A percentile compares a stretch with the other conserved stretches of the same genome.
Evolutionary conservation across 2,329 filamentous ascomycete species (phyloP).

Genomic region (Colletotrichum siamense): DNA sequence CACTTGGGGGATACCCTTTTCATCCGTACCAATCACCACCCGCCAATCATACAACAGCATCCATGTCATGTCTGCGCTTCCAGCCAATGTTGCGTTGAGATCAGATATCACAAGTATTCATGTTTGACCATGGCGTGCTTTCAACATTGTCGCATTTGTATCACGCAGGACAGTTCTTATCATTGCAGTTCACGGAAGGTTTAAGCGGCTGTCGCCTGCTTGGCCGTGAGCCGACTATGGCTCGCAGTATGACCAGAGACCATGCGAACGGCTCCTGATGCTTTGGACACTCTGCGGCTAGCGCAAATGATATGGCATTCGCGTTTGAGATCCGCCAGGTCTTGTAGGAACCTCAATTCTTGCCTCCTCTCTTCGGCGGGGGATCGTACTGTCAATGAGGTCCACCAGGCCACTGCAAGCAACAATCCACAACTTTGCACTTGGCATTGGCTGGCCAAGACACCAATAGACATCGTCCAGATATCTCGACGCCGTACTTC

Average conservation of each 20-base stretch:
- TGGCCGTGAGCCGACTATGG: not conserved
- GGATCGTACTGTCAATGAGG: not conserved
- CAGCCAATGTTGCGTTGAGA: not conserved
- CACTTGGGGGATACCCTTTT: not conserved
- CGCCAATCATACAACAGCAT: not conserved
- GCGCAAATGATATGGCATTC: not conserved
- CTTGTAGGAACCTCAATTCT: not conserved
- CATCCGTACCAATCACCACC: not conserved
- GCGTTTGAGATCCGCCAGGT: not conserved
- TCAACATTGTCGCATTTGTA: not conserved
- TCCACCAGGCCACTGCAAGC: not conserved
- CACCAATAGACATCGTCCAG: not conserved
- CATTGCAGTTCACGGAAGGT: not conserved
- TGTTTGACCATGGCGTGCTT: not conserved
- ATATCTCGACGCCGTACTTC: not conserved
- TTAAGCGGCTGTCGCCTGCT: not conserved
- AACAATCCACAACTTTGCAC: not conserved
- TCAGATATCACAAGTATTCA: not conserved
- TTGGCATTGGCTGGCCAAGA: not conserved
- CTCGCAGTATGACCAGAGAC: not conserved
- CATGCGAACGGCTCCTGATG: not conserved
- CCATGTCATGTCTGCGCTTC: not conserved
- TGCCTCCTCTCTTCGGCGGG: not conserved
- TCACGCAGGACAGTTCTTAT: not conserved
- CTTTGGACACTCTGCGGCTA: not conserved